Conservation (phyloP, 2,329 filamentous ascomycete species). For the Microcyclospora tardicrescens region DNA sequence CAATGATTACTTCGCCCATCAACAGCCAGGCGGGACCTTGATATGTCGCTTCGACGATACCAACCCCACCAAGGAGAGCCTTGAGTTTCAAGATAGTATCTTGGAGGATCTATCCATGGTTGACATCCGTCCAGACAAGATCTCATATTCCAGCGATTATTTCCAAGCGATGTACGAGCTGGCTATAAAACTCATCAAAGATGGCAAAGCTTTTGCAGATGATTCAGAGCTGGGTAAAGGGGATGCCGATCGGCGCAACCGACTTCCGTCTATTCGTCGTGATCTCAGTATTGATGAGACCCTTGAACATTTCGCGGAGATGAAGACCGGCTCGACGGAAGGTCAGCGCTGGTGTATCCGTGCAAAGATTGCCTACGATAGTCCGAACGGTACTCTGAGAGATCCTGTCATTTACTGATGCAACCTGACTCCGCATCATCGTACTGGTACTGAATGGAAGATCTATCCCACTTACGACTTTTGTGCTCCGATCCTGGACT, state of each 20-base stretch:
- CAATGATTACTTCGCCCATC: slow-evolving; percentile 93
- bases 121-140: slow-evolving; percentile 75
- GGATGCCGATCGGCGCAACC: slow-evolving; percentile 71
- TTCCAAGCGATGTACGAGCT: slow-evolving; percentile 85
- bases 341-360: slow-evolving; percentile 82
- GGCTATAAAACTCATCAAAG: slow-evolving; percentile 70
- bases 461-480: slow-evolving; percentile 83
- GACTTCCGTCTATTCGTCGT: slow-evolving; percentile 68
- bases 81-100: slow-evolving; percentile 90
- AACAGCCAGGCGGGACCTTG: slow-evolving; percentile 81
- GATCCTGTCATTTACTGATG: slow-evolving; percentile 97
- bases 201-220: slow-evolving; percentile 83
- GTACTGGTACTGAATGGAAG: slow-evolving; percentile 68
- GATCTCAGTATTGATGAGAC: slow-evolving; percentile 72
- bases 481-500: slow-evolving; percentile 69
- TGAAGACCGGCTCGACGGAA: slow-evolving; percentile 73
- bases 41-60: slow-evolving; percentile 93
- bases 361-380: slow-evolving; percentile 82
- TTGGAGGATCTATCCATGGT: slow-evolving; percentile 82
- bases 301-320: slow-evolving; percentile 75
- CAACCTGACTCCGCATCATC: slow-evolving; percentile 62
- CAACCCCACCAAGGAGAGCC: slow-evolving; percentile 93
- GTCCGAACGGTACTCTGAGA: slow-evolving; percentile 88
- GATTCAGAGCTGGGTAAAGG: slow-evolving; percentile 85
- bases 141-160: slow-evolving; percentile 93